Base-by-base conservation (phyloP, 441 rosid genomes). In the Erodium trifolium region DNA sequence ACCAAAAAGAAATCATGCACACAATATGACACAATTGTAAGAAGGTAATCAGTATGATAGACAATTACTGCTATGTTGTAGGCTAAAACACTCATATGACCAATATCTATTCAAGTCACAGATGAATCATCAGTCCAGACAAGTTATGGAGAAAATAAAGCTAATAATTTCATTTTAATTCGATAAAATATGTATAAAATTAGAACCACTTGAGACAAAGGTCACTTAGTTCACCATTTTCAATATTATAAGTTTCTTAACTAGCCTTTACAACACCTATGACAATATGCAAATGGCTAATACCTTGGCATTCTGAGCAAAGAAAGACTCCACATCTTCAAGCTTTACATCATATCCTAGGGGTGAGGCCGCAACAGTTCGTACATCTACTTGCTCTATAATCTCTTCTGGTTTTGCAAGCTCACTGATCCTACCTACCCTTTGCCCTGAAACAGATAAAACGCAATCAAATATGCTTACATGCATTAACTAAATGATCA, bases 331-430 rank as follows among this genome's bases (percentile, higher is more conserved):
- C 12, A 82, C 73, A 77, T 82, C 79, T 57, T 86, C 88, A 79
- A 74, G 79, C 63, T 74, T 77, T 10, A 78, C 77, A 77, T 70
- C 67, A 75, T 81, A 81, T 68, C 74, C 82, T 14, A 84, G 77
- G 10, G 90, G 90, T 1, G 84, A 81, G 35, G 79, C 87, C 0
- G 86, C 86, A 64, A 86, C 23, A 13, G 86, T 82, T 77, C 85
- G 79, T 66, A 66, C 69, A 72, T 84, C 83, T 51, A 84, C 83
- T 78, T 86, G 84, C 55, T 84, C 71, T 18, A 86, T 71, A 69
- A 82, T 82, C 55, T 77, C 67, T 59, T 79, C 81, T 8, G 77
- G 79, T 77, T 84, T 75, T 7, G 69, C 66, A 59, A 83, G 79
- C 75, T 72, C 78, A 29, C 78, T 76, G 65, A 69, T 65, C 78